Evolutionary conservation across 306 rosid genomes (phyloP).

Genomic region (Malus fusca): DNA sequence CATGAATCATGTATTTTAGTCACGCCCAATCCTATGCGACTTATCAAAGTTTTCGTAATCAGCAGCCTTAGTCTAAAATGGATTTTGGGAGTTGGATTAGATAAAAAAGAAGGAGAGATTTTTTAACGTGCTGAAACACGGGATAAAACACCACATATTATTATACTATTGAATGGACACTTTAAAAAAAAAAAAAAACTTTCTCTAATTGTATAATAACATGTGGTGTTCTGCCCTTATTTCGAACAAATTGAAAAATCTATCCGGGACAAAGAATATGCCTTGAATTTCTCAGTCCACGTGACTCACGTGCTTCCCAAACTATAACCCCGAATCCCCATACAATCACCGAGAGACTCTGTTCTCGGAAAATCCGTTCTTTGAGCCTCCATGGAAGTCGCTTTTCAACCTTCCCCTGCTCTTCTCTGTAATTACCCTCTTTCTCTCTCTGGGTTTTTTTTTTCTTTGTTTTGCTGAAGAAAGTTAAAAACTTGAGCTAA

Average conservation of each 20-base stretch:
- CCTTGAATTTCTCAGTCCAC: neutral
- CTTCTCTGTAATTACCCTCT: neutral
- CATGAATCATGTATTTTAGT: no score
- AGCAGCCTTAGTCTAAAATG: neutral
- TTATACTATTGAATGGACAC: rapidly evolving
- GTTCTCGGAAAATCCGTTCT: neutral
- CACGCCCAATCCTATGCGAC: neutral
- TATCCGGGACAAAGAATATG: neutral
- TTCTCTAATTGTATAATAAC: no score
- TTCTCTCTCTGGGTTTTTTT: neutral
- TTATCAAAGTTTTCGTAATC: neutral
- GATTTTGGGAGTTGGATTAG: no score
- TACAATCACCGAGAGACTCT: neutral
- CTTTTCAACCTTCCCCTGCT: neutral
- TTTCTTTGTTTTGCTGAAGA: neutral
- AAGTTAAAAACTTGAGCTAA: neutral
- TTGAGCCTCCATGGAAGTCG: conserved; percentile 4
- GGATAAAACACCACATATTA: rapidly evolving
- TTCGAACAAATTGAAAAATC: no score
- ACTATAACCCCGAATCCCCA: neutral
- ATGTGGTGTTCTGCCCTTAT: rapidly evolving
- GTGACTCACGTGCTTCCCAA: neutral
- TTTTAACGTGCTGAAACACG: rapidly evolving
- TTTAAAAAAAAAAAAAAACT: no score
- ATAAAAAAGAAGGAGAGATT: no score